Conservation (phyloP, 176 grass and related monocot species). For the Eleusine coracana region DNA sequence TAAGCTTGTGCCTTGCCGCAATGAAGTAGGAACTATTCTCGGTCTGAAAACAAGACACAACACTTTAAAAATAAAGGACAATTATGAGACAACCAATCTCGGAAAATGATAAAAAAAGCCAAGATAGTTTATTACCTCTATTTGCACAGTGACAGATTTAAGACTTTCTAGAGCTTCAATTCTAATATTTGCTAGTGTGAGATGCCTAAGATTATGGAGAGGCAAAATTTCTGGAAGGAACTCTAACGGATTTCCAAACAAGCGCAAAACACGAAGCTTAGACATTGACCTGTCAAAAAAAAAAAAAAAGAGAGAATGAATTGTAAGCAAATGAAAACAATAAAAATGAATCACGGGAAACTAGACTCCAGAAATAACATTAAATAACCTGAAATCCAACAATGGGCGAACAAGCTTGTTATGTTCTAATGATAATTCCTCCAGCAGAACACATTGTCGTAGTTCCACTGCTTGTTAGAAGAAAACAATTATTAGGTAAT, state of each 20-base stretch:
- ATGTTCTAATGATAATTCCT: constrained; percentile 91
- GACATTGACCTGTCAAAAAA: constrained; percentile 81
- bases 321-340: constrained; percentile 44
- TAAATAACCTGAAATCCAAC: constrained; percentile 96
- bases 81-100: constrained; percentile 32
- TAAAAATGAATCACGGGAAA: constrained; percentile 23
- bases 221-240: constrained; percentile 99
- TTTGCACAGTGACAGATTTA: constrained; percentile 88
- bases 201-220: constrained; percentile 85
- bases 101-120: constrained; percentile 27
- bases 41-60: constrained; percentile 62
- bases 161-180: constrained; percentile 94
- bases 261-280: constrained; percentile 81
- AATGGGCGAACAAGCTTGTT: constrained; percentile 94
- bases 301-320: constrained; percentile 53
- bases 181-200: constrained; percentile 98
- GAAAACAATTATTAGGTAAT: not conserved
- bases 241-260: constrained; percentile 97
- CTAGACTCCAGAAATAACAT: constrained; percentile 40
- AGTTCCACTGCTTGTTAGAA: constrained; percentile 76
- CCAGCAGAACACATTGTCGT: constrained; percentile 82
- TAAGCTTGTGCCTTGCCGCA: constrained; percentile 87
- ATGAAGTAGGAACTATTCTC: constrained; percentile 93
- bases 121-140: constrained; percentile 69
- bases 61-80: constrained; percentile 17